Conservation (phyloP, 257 asterid genomes). For the Leptodermis oblonga region DNA sequence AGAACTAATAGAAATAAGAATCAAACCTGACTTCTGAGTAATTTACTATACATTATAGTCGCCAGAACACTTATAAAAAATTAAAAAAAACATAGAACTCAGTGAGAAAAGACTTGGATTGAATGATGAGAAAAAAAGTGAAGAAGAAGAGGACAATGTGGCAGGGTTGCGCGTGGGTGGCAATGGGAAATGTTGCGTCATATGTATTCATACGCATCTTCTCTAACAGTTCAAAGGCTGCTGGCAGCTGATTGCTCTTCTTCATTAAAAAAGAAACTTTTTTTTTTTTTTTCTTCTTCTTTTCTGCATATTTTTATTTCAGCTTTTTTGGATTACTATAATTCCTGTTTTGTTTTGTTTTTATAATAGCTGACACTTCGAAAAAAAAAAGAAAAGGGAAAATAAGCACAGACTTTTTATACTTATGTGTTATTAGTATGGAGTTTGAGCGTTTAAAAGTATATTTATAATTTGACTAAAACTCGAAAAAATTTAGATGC, state of each 20-base stretch:
- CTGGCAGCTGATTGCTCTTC: neutral
- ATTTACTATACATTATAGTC: too few relatives aligned
- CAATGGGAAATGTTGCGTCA: slow-evolving; percentile 19
- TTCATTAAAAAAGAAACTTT: neutral
- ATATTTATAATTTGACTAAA: too few relatives aligned
- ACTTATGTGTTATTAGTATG: too few relatives aligned
- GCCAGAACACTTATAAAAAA: neutral
- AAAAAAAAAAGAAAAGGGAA: too few relatives aligned
- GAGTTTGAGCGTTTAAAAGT: too few relatives aligned
- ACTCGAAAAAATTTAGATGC: too few relatives aligned
- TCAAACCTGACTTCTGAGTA: too few relatives aligned
- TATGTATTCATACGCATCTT: slow-evolving; percentile 13
- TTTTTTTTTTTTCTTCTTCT: neutral
- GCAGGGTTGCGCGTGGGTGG: slow-evolving; percentile 15
- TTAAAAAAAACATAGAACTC: neutral
- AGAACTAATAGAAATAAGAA: too few relatives aligned
- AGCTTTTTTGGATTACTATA: neutral
- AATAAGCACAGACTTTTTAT: too few relatives aligned
- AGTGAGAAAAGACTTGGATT: neutral
- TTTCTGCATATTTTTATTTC: neutral
- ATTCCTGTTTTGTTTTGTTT: too few relatives aligned
- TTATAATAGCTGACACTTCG: too few relatives aligned
- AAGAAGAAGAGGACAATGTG: slow-evolving; percentile 1
- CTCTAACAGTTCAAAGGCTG: slow-evolving; percentile 15
- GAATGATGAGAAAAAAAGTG: slow-evolving; percentile 5